Evolutionary conservation across 192 early-diverging fungal species (phyloP).

Genomic region (Backusella australiensis): DNA sequence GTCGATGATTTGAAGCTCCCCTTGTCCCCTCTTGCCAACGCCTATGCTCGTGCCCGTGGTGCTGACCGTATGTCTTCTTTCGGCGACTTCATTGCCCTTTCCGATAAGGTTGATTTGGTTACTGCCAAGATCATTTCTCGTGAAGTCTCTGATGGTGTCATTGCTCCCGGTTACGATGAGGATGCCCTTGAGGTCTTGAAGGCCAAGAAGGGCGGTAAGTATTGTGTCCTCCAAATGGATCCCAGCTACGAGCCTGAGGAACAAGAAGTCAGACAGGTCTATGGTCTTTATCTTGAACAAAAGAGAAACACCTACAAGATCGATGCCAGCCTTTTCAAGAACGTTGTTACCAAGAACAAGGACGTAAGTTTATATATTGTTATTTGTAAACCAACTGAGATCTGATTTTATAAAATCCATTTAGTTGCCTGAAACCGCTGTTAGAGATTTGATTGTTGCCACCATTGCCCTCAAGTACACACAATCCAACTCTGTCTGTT

Average conservation of each 20-base stretch:
- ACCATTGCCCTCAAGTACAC: constrained; percentile 99
- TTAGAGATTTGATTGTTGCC: constrained; percentile 91
- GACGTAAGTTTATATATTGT: constrained; percentile 40
- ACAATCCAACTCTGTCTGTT: constrained; percentile 98
- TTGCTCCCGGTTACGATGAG: constrained; percentile 86
- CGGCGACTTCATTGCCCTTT: constrained; percentile 97
- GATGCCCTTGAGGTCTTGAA: constrained; percentile 88
- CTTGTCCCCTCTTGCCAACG: constrained; percentile 83
- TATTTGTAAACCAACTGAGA: neutral
- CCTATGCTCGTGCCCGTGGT: constrained; percentile 97
- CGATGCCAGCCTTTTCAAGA: constrained; percentile 71
- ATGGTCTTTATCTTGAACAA: constrained; percentile 90
- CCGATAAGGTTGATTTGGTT: constrained; percentile 81
- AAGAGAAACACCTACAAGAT: constrained; percentile 88
- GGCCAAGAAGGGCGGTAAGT: constrained; percentile 98
- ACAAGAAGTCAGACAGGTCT: constrained; percentile 92
- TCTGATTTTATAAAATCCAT: constrained; percentile 1
- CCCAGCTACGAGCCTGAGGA: constrained; percentile 82
- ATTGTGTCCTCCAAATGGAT: constrained; percentile 94
- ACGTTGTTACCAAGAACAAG: constrained; percentile 83
- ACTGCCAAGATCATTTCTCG: constrained; percentile 95
- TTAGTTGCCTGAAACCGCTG: constrained; percentile 58
- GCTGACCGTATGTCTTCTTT: constrained; percentile 99
- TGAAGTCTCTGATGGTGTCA: constrained; percentile 97
- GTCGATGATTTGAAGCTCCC: constrained; percentile 80